Evolutionary conservation across 2,329 filamentous ascomycete genomes (phyloP).

Genomic region (Beauveria scarabaeidicola): DNA sequence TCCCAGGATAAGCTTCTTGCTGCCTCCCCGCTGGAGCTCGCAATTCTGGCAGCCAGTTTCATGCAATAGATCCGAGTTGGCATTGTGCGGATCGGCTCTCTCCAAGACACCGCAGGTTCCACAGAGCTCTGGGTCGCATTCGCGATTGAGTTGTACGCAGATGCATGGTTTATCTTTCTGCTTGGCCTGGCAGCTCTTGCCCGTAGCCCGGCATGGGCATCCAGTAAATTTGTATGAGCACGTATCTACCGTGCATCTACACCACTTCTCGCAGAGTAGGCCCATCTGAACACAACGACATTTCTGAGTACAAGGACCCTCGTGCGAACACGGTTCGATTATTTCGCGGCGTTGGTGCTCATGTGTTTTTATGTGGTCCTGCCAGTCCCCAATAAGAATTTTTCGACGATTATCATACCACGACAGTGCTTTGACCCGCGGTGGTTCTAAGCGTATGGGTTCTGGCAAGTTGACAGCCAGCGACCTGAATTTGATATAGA

Average conservation of each 20-base stretch:
- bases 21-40: slow-evolving; percentile 56
- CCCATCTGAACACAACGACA: slow-evolving; percentile 56
- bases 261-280: slow-evolving; percentile 66
- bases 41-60: slow-evolving; percentile 62
- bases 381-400: slow-evolving; percentile 44
- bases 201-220: slow-evolving; percentile 53
- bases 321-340: slow-evolving; percentile 60
- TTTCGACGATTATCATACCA: slow-evolving; percentile 53
- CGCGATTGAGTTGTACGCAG: slow-evolving; percentile 63
- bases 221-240: slow-evolving; percentile 59
- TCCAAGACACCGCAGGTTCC: slow-evolving; percentile 59
- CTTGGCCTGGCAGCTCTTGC: slow-evolving; percentile 49
- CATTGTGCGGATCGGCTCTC: slow-evolving; percentile 60
- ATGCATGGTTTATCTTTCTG: slow-evolving; percentile 56
- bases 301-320: slow-evolving; percentile 54
- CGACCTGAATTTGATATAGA: slow-evolving; percentile 27
- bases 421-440: slow-evolving; percentile 35
- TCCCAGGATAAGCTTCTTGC: slow-evolving; percentile 60
- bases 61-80: slow-evolving; percentile 48
- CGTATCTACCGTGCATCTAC: slow-evolving; percentile 49
- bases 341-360: slow-evolving; percentile 48
- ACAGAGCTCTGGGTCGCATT: slow-evolving; percentile 74
- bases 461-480: slow-evolving; percentile 20
- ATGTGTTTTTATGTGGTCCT: slow-evolving; percentile 45
- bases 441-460: slow-evolving; percentile 20